Base-by-base conservation (phyloP, 192 early-diverging fungal genomes). In the Jimgerdemannia flammicorona region DNA sequence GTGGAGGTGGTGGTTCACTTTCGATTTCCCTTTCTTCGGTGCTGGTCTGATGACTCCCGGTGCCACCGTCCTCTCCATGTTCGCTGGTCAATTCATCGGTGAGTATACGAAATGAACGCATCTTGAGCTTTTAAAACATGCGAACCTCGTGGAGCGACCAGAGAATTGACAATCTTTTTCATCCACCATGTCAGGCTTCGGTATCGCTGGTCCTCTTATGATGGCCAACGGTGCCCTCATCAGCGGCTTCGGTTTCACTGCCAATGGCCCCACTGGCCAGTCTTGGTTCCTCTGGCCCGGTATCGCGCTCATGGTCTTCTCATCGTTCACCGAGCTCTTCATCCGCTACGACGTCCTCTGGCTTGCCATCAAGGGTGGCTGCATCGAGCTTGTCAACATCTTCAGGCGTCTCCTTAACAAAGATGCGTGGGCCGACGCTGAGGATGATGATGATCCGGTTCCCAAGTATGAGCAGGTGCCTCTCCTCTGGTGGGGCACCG, bases 281-380 rank as follows among this genome's bases (percentile, higher is more conserved):
- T 91, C 84, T 71, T 92, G 87, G 85, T 85, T 91, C 77, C 79
- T 92, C 64, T 92, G 91, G 91, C 91, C 91, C 17, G 91, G 91
- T 84, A 84, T 92, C 71, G 83, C 84, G 11, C 71, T 92, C 59
- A 92, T 92, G 91, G 81, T 92, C 14, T 78, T 86, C 73, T 79
- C 87, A 69, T 84, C 90, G 20, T 89, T 92, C 74, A 76, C 90
- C 11, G 91, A 92, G 75, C 73, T 92, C 20, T 77, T 83, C 75
- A 78, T 75, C 20, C 84, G 85, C 66, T 86, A 84, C 43, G 67
- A 80, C 2, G 67, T 82, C 11, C 70, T 92, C 17, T 84, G 70
- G 71, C 71, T 77, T 66, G 88, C 82, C 66, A 3, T 91, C 66
- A 82, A 80, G 70, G 75, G 70, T 19, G 84, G 75, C 65, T 17